A percentile compares a stretch with the other conserved stretches of the same genome.
phyloP scores from a whole-genome alignment of 1,284 basidiomycete genomes.

The Sanguinoderma infundibulare region DNA sequence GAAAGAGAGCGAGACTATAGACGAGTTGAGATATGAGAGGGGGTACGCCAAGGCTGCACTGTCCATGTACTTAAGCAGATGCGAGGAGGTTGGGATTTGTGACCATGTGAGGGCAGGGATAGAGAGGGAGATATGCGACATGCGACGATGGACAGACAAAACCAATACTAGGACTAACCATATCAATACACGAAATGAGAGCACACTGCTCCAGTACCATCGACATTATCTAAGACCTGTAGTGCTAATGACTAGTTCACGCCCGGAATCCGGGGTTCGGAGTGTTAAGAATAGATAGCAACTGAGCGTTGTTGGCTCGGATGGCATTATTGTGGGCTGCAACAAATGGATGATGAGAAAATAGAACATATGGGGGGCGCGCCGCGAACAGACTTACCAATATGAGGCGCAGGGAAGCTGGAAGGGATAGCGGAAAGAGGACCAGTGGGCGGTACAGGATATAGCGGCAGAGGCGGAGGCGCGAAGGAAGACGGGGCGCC shows the following conservation, averaged over 20 bases:
- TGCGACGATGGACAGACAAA: slow-evolving; percentile 24
- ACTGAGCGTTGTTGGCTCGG: slow-evolving; percentile 33
- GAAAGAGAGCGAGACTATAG: not conserved
- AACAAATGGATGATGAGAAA: slow-evolving; percentile 6
- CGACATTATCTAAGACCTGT: slow-evolving; percentile 34
- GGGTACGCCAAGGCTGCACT: slow-evolving; percentile 18
- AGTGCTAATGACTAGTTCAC: slow-evolving; percentile 25
- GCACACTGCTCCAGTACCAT: slow-evolving; percentile 25
- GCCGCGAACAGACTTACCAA: slow-evolving; percentile 11
- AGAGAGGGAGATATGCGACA: slow-evolving; percentile 16
- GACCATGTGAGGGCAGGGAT: not conserved
- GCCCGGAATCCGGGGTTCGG: slow-evolving; percentile 31
- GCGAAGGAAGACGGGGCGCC: slow-evolving; percentile 8
- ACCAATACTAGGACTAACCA: slow-evolving; percentile 28
- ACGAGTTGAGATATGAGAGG: not conserved
- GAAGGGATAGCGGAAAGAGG: slow-evolving; percentile 10
- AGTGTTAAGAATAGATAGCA: slow-evolving; percentile 41
- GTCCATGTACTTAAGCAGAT: slow-evolving; percentile 21
- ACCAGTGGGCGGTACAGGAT: slow-evolving; percentile 10
- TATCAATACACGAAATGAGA: slow-evolving; percentile 28
- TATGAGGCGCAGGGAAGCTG: slow-evolving; percentile 21
- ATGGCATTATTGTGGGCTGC: slow-evolving; percentile 26
- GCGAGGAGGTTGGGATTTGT: slow-evolving; percentile 1
- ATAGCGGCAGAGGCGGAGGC: slow-evolving; percentile 5
- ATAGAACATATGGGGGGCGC: not conserved